Evolutionary conservation across 129 eudicot species (phyloP).

Genomic region (Saussurea involucrata): DNA sequence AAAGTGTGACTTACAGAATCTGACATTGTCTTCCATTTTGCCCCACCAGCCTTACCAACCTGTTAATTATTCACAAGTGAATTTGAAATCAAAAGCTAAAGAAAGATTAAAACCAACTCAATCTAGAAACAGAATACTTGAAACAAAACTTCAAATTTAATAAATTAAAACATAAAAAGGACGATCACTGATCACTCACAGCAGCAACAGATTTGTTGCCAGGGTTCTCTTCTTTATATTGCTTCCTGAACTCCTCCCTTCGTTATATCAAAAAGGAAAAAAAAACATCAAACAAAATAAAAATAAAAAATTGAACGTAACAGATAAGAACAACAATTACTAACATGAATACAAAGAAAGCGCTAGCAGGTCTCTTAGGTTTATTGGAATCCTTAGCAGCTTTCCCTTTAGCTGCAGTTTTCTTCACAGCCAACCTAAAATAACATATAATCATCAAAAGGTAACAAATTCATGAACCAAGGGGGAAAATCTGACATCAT

Average conservation of each 20-base stretch:
- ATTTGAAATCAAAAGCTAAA: neutral
- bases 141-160: neutral
- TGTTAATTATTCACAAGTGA: constrained; percentile 14
- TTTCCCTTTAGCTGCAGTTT: constrained; percentile 42
- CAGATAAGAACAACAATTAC: neutral
- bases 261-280: neutral
- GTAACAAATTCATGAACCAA: neutral
- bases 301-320: neutral
- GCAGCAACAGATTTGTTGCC: constrained; percentile 69
- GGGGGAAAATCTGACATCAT: neutral
- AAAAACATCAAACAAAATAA: neutral
- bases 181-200: constrained; percentile 50
- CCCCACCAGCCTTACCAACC: constrained; percentile 96
- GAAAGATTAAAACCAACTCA: neutral
- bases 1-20: constrained; percentile 42
- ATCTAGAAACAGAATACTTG: neutral
- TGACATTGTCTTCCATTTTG: constrained; percentile 63
- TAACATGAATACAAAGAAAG: constrained; percentile 88
- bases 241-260: constrained; percentile 78
- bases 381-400: constrained; percentile 80
- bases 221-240: constrained; percentile 65
- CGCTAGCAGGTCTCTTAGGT: constrained; percentile 96
- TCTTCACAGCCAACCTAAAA: constrained; percentile 72
- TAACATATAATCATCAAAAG: neutral
- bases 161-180: neutral